Evolutionary conservation across 257 asterid species (phyloP).

Genomic region (Haberlea rhodopensis): DNA sequence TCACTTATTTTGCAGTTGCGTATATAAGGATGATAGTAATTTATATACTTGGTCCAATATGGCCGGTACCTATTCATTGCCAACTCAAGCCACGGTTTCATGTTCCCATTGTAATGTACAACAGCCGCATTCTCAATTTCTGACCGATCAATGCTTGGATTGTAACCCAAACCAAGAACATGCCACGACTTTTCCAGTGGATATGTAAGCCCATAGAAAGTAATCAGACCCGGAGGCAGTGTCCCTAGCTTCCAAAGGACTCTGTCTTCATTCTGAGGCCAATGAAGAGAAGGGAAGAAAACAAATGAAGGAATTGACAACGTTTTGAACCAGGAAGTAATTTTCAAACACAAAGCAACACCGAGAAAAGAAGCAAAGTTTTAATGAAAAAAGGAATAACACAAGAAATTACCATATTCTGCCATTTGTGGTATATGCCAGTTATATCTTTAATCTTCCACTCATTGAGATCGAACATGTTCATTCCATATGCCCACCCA

Average conservation of each 20-base stretch:
- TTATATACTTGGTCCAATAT: constrained; percentile 84
- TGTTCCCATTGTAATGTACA: constrained; percentile 91
- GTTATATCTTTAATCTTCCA: constrained; percentile 97
- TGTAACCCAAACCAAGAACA: constrained; percentile 94
- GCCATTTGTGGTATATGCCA: constrained; percentile 98
- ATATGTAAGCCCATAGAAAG: constrained; percentile 90
- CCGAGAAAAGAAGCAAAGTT: constrained; percentile 4
- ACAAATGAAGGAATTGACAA: constrained; percentile 10
- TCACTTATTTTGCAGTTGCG: constrained; percentile 74
- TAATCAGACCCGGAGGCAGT: constrained; percentile 91
- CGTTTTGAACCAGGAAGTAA: background rate
- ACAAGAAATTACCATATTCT: constrained; percentile 66
- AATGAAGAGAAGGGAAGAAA: constrained; percentile 20
- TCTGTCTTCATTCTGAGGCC: constrained; percentile 79
- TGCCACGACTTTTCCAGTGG: constrained; percentile 98
- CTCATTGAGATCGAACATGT: constrained; percentile 86
- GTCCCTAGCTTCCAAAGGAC: constrained; percentile 97
- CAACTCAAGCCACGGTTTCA: constrained; percentile 98
- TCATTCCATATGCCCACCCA: constrained; percentile 99
- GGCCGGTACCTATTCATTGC: constrained; percentile 91
- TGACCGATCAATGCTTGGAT: constrained; percentile 69
- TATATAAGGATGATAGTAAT: constrained; percentile 72
- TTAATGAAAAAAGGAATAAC: constrained; percentile 1
- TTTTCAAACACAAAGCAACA: background rate
- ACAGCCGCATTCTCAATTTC: constrained; percentile 97